Percentiles rank a stretch among this genome's conserved stretches.
These are phyloP conservation scores for Apophysomyces sp. DNA, from an alignment of 371 early-diverging fungal genomes.

Conservation along the genomic window DNA sequence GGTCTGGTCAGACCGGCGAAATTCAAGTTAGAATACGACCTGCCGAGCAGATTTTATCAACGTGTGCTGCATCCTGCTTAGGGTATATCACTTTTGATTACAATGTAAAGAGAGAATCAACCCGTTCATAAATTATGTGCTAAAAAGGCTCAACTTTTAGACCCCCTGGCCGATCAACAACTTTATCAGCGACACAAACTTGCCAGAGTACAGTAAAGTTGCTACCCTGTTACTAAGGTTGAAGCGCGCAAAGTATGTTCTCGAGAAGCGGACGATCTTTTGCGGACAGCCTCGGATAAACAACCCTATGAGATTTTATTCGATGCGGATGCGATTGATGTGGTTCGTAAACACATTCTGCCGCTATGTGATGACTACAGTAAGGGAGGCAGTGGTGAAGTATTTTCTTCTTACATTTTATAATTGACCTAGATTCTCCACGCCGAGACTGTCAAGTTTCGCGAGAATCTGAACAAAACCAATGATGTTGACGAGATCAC, in stretches of 20 bases:
- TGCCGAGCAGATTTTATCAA: neutral
- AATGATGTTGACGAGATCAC: conserved; percentile 14
- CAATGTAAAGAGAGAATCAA: conserved; percentile 20
- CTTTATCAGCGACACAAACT: conserved; percentile 27
- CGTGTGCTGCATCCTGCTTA: conserved; percentile 15
- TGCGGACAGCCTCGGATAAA: conserved; percentile 7
- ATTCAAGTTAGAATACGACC: conserved; percentile 5
- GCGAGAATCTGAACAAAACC: neutral
- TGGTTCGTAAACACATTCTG: conserved; percentile 55
- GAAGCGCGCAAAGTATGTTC: conserved; percentile 46
- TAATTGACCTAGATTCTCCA: conserved; percentile 33
- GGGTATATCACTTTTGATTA: conserved; percentile 34
- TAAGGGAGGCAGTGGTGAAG: conserved; percentile 11
- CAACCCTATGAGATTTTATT: conserved; percentile 26
- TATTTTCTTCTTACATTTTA: neutral
- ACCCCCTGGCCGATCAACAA: conserved; percentile 51
- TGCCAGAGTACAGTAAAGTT: conserved; percentile 35
- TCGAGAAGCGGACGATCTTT: conserved; percentile 42
- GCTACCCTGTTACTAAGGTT: conserved; percentile 33
- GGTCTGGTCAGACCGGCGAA: neutral
- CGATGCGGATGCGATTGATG: conserved; percentile 40
- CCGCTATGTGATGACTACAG: conserved; percentile 52
- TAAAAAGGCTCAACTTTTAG: conserved; percentile 9
- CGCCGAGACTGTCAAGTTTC: conserved; percentile 13
- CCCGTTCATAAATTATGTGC: neutral